Evolutionary conservation across 108 stramenopile genomes (phyloP), one percentile per base, ranked within the genome.

Genomic region (Cyclotella sp.): DNA sequence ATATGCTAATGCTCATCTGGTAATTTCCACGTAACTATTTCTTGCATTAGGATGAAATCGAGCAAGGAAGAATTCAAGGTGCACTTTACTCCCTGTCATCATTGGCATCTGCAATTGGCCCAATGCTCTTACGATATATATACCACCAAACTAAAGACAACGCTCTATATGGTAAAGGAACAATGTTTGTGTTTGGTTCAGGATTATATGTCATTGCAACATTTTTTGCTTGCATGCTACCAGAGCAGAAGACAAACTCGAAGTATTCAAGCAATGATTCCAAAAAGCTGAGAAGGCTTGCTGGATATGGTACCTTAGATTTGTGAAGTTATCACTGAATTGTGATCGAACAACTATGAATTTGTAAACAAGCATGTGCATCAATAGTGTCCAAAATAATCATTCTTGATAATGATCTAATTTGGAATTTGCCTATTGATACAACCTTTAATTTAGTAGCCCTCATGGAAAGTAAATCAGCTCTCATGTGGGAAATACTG

Each of bases 61-160:
- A 95, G 58, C 94, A 95, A 70, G 94, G 94, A 44, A 82, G 90
- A 26, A 93, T 95, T 41, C 94, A 95, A 85, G 94, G 94, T 13
- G 94, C 94, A 0, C 73, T 95, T 0, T 95, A 87, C 66, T 90
- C 90, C 0, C 67, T 95, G 13, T 83, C 86, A 30, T 92, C 94
- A 14, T 63, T 95, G 29, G 90, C 94, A 45, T 87, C 89, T 24
- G 94, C 87, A 9, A 26, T 88, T 41, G 94, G 94, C 0, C 94
- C 94, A 46, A 53, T 86, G 55, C 16, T 77, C 6, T 61, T 95
- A 63, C 72, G 92, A 51, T 78, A 72, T 53, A 86, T 93, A 0
- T 90, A 93, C 52, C 77, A 82, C 27, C 28, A 58, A 29, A 88
- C 90, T 14, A 86, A 88, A 66, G 81, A 90, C 45, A 68, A 52